Percentiles rank a stretch among this genome's conserved stretches.
Evolutionary conservation across 352 stramenopile species (phyloP).

Genomic region (Phytophthora meadii): DNA sequence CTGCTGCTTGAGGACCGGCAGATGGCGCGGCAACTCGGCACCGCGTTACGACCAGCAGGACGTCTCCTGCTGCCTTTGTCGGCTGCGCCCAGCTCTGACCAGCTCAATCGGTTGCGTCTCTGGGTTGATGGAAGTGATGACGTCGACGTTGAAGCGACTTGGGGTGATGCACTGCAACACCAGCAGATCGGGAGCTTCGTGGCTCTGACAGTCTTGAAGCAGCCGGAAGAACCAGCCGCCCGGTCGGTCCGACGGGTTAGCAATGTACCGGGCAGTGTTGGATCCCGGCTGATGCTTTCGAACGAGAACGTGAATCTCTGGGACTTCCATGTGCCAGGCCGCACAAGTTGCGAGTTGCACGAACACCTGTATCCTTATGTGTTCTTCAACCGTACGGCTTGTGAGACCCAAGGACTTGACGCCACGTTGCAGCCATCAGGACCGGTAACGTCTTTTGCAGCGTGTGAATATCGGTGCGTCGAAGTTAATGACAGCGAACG

Average conservation of each 20-base stretch:
- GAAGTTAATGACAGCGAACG: constrained; percentile 32
- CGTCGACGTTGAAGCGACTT: constrained; percentile 14
- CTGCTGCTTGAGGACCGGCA: constrained; percentile 34
- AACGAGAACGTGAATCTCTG: constrained; percentile 47
- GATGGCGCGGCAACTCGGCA: constrained; percentile 24
- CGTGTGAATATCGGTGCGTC: constrained; percentile 43
- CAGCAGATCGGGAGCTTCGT: constrained; percentile 22
- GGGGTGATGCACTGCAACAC: constrained; percentile 18
- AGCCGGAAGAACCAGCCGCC: constrained; percentile 10
- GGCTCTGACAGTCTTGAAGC: constrained; percentile 37
- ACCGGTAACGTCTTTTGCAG: constrained; percentile 28
- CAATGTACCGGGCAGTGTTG: constrained; percentile 28
- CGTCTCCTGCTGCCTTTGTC: constrained; percentile 40
- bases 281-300: constrained; percentile 41
- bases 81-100: constrained; percentile 16
- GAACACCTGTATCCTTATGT: constrained; percentile 49
- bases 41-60: constrained; percentile 32
- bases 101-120: constrained; percentile 17
- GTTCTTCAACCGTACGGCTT: constrained; percentile 49
- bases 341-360: constrained; percentile 41
- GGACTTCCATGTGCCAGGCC: constrained; percentile 44
- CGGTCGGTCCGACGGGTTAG: not conserved
- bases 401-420: constrained; percentile 40
- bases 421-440: constrained; percentile 32
- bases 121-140: constrained; percentile 31